These are phyloP conservation scores for Turritis glabra DNA, from an alignment of 345 rosid species.

Conservation along the genomic window DNA sequence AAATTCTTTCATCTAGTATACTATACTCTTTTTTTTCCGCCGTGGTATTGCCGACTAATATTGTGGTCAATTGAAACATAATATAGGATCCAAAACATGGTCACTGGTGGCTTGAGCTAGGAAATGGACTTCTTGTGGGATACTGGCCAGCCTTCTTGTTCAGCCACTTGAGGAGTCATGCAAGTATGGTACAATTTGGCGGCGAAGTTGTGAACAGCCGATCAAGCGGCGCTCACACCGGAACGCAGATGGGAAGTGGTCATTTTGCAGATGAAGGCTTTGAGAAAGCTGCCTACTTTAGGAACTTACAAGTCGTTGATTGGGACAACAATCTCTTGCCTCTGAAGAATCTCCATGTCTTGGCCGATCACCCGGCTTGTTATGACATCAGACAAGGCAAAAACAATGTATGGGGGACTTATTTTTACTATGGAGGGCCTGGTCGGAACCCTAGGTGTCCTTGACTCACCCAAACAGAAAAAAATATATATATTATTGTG, in stretches of 20 bases:
- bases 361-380: conserved; percentile 93
- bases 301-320: conserved; percentile 84
- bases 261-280: conserved; percentile 91
- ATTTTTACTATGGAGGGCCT: conserved; percentile 96
- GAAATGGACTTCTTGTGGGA: conserved; percentile 79
- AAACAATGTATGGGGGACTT: conserved; percentile 89
- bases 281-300: conserved; percentile 78
- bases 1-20: not conserved
- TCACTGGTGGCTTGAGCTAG: conserved; percentile 97
- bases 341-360: conserved; percentile 54
- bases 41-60: not conserved
- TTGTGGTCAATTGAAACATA: not conserved
- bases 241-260: conserved; percentile 98
- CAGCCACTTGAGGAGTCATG: conserved; percentile 83
- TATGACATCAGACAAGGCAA: conserved; percentile 87
- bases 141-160: conserved; percentile 96
- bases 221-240: conserved; percentile 71
- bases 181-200: conserved; percentile 95
- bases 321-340: conserved; percentile 96
- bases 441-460: conserved; percentile 90
- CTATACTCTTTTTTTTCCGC: not conserved
- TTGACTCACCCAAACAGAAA: conserved; percentile 31
- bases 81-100: conserved; percentile 95
- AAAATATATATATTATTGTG: conserved; percentile 16
- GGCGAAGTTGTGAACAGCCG: conserved; percentile 86